Base-by-base conservation (phyloP, 2,329 filamentous ascomycete genomes). In the Aspergillus sp. region DNA sequence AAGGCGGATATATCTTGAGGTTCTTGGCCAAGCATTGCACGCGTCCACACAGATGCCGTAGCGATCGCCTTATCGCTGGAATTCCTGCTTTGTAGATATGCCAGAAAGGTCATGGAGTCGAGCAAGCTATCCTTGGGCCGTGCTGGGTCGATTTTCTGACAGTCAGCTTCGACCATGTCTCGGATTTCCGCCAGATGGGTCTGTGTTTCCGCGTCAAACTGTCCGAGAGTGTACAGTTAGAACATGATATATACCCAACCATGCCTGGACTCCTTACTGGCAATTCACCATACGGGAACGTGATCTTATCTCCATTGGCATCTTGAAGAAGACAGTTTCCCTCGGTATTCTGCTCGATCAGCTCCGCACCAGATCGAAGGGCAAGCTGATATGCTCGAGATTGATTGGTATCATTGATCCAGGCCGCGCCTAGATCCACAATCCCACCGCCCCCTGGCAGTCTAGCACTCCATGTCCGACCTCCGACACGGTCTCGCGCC, bases 361-460 rank as follows among this genome's bases (percentile, higher is more conserved):
- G 54, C 22, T 79, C 73, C 0, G 77, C 58, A 0, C 72, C 71
- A 44, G 32, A 53, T 4, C 53, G 30, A 46, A 58, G 33, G 3
- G 56, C 57, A 7, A 81, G 62, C 0, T 62, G 67, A 56, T 65
- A 76, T 45, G 83, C 74, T 3, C 67, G 66, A 22, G 59, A 67
- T 55, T 85, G 81, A 47, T 75, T 80, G 1, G 69, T 76, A 48
- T 83, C 78, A 55, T 85, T 85, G 56, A 84, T 78, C 82, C 82
- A 85, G 0, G 79, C 80, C 0, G 80, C 82, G 2, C 82, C 82
- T 0, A 83, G 60, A 19, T 85, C 82, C 6, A 77, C 70, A 0
- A 67, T 53, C 0, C 65, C 24, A 61, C 45, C 42, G 8, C 53
- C 54, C 22, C 44, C 49, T 16, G 14, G 40, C 51, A 11, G 60